Percentiles rank a stretch among this genome's conserved stretches.
These are phyloP conservation scores for Microcyclosporella mali DNA, from an alignment of 2,329 filamentous ascomycete genomes.

Conservation along the genomic window DNA sequence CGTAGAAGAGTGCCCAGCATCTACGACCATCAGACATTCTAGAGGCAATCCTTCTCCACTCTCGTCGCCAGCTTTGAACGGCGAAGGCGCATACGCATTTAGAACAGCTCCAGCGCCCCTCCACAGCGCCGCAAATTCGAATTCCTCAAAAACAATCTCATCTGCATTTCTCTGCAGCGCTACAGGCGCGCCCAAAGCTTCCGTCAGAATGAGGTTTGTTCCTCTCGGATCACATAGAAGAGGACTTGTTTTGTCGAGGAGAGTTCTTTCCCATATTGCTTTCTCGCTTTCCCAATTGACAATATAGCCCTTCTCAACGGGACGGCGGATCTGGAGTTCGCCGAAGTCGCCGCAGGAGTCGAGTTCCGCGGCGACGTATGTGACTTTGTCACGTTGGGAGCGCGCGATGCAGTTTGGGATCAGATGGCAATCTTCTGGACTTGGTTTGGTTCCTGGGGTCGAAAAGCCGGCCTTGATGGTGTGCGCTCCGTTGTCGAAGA, in stretches of 20 bases:
- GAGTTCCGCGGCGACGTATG: constrained; percentile 74
- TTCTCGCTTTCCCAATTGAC: constrained; percentile 96
- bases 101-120: constrained; percentile 39
- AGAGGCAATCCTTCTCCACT: not conserved
- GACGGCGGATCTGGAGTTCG: constrained; percentile 77
- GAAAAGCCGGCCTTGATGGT: constrained; percentile 84
- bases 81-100: constrained; percentile 25
- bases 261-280: constrained; percentile 88
- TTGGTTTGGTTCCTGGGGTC: constrained; percentile 18
- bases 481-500: constrained; percentile 90
- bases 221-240: constrained; percentile 64
- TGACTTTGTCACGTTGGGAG: constrained; percentile 65
- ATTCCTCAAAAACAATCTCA: constrained; percentile 96
- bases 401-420: constrained; percentile 88
- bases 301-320: constrained; percentile 88
- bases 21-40: constrained; percentile 70
- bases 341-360: constrained; percentile 79
- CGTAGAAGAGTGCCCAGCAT: constrained; percentile 89
- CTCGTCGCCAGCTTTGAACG: constrained; percentile 12
- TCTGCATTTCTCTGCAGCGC: constrained; percentile 84
- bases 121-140: constrained; percentile 82
- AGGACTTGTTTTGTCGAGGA: constrained; percentile 55
- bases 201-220: constrained; percentile 77
- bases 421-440: constrained; percentile 53
- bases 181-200: constrained; percentile 76